phyloP scores from a whole-genome alignment of 2,329 filamentous ascomycete species.

The Aureobasidium sp. region DNA sequence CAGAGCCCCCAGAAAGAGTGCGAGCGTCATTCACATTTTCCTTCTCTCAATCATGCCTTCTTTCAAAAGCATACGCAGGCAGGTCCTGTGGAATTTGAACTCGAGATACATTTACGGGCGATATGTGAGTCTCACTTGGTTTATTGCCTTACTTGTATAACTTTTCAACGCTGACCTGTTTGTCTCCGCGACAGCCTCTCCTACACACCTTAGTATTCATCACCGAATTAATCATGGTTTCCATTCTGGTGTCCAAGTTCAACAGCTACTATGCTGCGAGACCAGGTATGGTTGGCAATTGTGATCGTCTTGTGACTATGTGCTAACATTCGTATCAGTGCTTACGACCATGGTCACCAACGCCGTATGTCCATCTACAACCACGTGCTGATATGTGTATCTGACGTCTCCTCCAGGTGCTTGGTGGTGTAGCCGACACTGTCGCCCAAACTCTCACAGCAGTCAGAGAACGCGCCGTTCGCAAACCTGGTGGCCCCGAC shows the following conservation, averaged over 20 bases:
- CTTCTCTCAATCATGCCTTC: constrained; percentile 35
- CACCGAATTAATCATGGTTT: constrained; percentile 80
- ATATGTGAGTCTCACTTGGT: constrained; percentile 52
- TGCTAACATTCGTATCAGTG: constrained; percentile 44
- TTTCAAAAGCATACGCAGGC: constrained; percentile 37
- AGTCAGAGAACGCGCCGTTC: constrained; percentile 50
- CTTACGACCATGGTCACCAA: constrained; percentile 99
- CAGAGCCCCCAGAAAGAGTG: background rate
- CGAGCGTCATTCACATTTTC: constrained; percentile 14
- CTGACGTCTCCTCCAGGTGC: constrained; percentile 44
- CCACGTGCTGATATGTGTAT: constrained; percentile 6
- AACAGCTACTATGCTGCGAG: constrained; percentile 90
- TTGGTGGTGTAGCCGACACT: constrained; percentile 93
- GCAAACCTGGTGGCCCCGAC: constrained; percentile 53
- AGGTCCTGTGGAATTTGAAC: constrained; percentile 45
- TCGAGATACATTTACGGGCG: constrained; percentile 67
- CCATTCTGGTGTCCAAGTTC: constrained; percentile 76
- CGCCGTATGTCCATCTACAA: constrained; percentile 49
- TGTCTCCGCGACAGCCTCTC: constrained; percentile 58
- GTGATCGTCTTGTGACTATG: background rate
- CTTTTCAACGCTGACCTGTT: background rate
- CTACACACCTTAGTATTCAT: constrained; percentile 79
- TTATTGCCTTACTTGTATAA: background rate
- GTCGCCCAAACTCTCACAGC: constrained; percentile 89
- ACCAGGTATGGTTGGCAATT: constrained; percentile 53